Evolutionary conservation across 1,284 basidiomycete genomes (phyloP), one percentile per base, ranked within the genome.

Genomic region (Naganishia sp.): DNA sequence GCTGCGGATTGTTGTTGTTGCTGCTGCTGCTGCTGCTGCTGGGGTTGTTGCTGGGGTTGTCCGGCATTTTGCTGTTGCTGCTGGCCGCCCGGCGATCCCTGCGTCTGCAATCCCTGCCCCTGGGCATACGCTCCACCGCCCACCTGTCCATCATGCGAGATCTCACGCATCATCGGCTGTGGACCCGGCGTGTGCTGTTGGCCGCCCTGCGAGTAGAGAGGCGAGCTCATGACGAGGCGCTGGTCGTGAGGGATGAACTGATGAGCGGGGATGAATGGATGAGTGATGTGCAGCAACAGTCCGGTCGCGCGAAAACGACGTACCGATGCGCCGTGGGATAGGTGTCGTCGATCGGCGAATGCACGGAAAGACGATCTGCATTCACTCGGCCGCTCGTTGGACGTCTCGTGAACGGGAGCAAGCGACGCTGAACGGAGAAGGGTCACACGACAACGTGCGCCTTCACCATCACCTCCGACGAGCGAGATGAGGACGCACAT

Each of bases 1-100:
- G 88, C 90, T 21, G 67, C 63, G 44, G 70, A 79, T 88, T 87
- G 33, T 87, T 89, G 50, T 88, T 86, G 15, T 85, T 88, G 86
- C 71, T 85, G 85, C 88, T 86, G 71, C 83, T 81, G 55, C 31
- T 63, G 23, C 66, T 49, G 68, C 64, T 75, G 76, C 73, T 86
- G 86, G 71, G 85, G 85, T 43, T 69, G 70, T 21, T 70, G 68
- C 43, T 66, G 21, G 21, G 21, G 21, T 21, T 21, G 21, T 21
- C 21, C 21, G 21, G 21, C 21, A 21, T 21, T 21, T 21, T 21
- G 70, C 48, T 71, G 71, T 10, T 65, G 73, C 13, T 63, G 69
- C 39, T 66, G 66, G 7, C 44, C 59, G 9, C 39, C 36, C 15
- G 49, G 39, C 39, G 60, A 42, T 52, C 48, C 48, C 55, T 13